Evolutionary conservation across 2,329 filamentous ascomycete genomes (phyloP), one percentile per base, ranked within the genome.

Genomic region (Aureobasidium sp.): DNA sequence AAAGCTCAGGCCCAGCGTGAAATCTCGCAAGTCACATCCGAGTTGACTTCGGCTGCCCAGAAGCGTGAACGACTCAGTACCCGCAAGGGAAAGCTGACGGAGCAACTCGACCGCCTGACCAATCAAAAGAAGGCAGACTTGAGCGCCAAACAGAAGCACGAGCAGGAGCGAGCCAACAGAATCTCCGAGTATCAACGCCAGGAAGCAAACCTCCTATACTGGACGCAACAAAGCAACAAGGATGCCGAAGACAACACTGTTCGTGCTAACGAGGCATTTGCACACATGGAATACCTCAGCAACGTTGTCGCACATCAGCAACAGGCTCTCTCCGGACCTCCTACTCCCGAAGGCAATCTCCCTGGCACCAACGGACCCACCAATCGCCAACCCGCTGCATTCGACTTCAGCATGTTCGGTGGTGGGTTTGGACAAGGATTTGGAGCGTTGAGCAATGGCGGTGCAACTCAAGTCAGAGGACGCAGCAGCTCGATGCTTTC

Each of bases 31-130:
- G 79, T 88, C 58, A 83, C 86, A 67, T 81, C 84, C 50, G 88
- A 91, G 62, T 82, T 86, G 68, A 76, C 79, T 25, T 80, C 81
- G 65, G 77, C 87, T 34, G 81, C 86, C 69, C 83, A 84, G 62
- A 89, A 89, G 72, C 82, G 83, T 54, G 89, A 90, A 76, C 89
- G 89, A 75, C 85, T 90, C 45, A 83, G 84, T 61, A 80, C 83
- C 30, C 86, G 89, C 55, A 87, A 89, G 67, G 80, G 81, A 69
- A 90, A 90, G 76, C 84, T 90, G 29, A 85, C 88, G 66, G 86
- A 84, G 66, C 88, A 91, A 72, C 81, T 88, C 66, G 84, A 86
- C 61, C 85, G 86, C 67, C 86, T 91, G 67, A 80, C 82, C 29
- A 84, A 87, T 67, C 87, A 87, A 67, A 89, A 89, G 71, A 86